phyloP scores from a whole-genome alignment of 2,329 filamentous ascomycete genomes.

The Aspergillus luchuensis region DNA sequence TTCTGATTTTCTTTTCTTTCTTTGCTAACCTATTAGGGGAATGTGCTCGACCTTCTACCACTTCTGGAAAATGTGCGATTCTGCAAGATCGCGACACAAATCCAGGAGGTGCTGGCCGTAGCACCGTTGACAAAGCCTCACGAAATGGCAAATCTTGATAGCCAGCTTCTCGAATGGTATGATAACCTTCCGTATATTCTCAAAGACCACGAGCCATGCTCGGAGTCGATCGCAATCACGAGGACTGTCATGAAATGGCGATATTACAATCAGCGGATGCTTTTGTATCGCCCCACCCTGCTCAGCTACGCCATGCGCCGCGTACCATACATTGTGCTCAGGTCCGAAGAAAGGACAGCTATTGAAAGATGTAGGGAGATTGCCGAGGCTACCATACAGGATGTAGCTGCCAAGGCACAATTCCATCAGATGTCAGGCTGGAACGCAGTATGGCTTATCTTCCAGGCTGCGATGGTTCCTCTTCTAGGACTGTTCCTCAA shows the following conservation, averaged over 20 bases:
- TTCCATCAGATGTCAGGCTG: slow-evolving; percentile 76
- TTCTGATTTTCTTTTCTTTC: slow-evolving; percentile 33
- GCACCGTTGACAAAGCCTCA: slow-evolving; percentile 67
- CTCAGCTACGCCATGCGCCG: slow-evolving; percentile 63
- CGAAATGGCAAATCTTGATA: slow-evolving; percentile 68
- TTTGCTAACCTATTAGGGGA: slow-evolving; percentile 45
- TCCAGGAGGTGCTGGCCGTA: slow-evolving; percentile 74
- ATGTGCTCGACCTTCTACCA: slow-evolving; percentile 67
- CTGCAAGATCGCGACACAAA: slow-evolving; percentile 74
- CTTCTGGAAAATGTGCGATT: slow-evolving; percentile 77
- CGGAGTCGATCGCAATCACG: slow-evolving; percentile 69
- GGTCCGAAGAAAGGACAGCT: slow-evolving; percentile 65
- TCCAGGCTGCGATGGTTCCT: slow-evolving; percentile 78
- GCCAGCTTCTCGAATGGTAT: slow-evolving; percentile 71
- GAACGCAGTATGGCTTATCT: slow-evolving; percentile 81
- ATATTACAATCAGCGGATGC: slow-evolving; percentile 75
- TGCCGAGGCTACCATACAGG: slow-evolving; percentile 69
- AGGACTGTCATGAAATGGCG: slow-evolving; percentile 80
- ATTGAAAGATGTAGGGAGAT: slow-evolving; percentile 70
- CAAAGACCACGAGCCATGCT: slow-evolving; percentile 66
- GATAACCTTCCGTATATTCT: slow-evolving; percentile 68
- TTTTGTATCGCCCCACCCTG: slow-evolving; percentile 72
- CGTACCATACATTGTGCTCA: slow-evolving; percentile 53
- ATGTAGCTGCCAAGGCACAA: slow-evolving; percentile 70
- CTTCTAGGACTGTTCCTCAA: slow-evolving; percentile 68